These are phyloP conservation scores for Straminergon stramineum DNA, from an alignment of 225 moss, liverwort and hornwort species.

Conservation along the genomic window DNA sequence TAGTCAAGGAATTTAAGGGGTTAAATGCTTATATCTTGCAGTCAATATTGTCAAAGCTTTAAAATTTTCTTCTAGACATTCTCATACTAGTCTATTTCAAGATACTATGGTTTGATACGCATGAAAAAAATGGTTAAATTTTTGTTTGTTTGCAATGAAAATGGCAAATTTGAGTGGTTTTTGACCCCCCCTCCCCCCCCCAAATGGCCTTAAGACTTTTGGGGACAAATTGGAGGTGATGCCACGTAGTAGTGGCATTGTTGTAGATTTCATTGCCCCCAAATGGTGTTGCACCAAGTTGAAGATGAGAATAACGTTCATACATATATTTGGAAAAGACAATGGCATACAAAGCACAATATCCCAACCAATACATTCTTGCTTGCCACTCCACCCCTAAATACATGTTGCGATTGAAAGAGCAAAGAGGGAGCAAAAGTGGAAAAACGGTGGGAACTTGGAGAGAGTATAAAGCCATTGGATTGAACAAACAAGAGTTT, in stretches of 20 bases:
- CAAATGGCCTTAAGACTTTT: rapidly evolving
- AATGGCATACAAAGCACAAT: background rate
- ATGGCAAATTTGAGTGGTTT: background rate
- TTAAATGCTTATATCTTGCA: no score
- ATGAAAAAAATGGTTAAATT: no score
- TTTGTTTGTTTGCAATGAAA: no score
- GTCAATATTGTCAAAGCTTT: no score
- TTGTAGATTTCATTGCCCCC: background rate
- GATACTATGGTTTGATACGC: no score
- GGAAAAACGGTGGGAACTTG: background rate
- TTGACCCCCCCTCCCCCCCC: rapidly evolving
- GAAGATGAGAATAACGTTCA: background rate
- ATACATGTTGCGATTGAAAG: background rate
- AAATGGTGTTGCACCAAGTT: background rate
- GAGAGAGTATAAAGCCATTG: background rate
- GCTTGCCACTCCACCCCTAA: background rate
- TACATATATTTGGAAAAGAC: no score
- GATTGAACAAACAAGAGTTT: background rate
- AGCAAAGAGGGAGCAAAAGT: background rate
- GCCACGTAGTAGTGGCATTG: background rate
- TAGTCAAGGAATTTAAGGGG: no score
- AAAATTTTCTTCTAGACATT: no score
- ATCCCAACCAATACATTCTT: background rate
- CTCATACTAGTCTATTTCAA: no score
- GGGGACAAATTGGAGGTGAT: background rate